These are phyloP conservation scores for Exophiala calicioides DNA, from an alignment of 2,329 filamentous ascomycete species.

Conservation along the genomic window DNA sequence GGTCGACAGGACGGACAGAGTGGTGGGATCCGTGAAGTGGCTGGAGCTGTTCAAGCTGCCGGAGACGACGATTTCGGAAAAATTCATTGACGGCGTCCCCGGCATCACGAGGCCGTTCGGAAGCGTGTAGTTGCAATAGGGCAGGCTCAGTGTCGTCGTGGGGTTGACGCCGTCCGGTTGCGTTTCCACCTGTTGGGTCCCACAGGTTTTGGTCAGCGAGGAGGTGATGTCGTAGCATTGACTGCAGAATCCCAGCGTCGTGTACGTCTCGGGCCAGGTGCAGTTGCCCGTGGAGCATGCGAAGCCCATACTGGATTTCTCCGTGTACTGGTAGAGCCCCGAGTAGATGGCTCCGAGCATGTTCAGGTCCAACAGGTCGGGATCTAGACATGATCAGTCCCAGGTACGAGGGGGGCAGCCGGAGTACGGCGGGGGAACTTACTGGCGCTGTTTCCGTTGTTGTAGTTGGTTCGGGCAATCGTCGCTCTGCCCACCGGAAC, in stretches of 20 bases:
- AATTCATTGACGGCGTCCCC: conserved; percentile 1
- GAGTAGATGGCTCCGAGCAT: conserved; percentile 8
- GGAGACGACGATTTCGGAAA: not conserved
- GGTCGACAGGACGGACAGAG: conserved; percentile 1
- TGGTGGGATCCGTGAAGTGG: not conserved
- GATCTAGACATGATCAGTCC: no score
- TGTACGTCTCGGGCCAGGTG: conserved; percentile 14
- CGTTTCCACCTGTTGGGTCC: not conserved
- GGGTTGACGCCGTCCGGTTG: not conserved
- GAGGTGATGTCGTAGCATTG: conserved; percentile 13
- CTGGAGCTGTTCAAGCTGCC: not conserved
- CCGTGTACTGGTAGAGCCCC: conserved; percentile 5
- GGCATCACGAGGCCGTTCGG: conserved; percentile 2
- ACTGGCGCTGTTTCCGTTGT: conserved; percentile 1
- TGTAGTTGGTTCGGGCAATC: conserved; percentile 20
- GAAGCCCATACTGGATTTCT: not conserved
- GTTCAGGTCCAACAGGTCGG: not conserved
- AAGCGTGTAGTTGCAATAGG: conserved; percentile 12
- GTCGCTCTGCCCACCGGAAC: conserved; percentile 4
- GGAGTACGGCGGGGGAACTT: conserved; percentile 2
- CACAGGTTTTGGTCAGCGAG: conserved; percentile 5
- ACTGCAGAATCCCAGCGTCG: conserved; percentile 12
- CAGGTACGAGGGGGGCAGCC: no score
- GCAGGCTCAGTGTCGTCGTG: conserved; percentile 1
- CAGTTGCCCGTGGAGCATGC: conserved; percentile 15